phyloP scores from a whole-genome alignment of 2,329 filamentous ascomycete species.

The Furcasterigmium sp. region DNA sequence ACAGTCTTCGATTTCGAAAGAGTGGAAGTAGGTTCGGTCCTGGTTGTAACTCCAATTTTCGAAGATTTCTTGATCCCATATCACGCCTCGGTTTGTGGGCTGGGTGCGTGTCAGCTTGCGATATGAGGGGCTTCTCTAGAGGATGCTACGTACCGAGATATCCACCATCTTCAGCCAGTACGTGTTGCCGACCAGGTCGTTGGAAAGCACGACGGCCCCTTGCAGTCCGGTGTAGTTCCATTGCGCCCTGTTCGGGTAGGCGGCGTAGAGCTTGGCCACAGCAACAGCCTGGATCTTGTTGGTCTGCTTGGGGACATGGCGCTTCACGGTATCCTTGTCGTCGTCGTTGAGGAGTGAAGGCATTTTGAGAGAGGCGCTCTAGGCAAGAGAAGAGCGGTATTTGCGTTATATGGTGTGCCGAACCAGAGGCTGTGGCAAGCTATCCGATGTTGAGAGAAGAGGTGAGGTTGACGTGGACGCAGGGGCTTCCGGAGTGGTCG shows the following conservation, averaged over 20 bases:
- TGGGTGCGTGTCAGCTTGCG: conserved; percentile 28
- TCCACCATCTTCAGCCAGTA: conserved; percentile 98
- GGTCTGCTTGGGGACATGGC: conserved; percentile 83
- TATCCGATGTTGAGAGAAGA: no score
- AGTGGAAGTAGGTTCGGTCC: conserved; percentile 95
- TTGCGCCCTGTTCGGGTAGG: conserved; percentile 76
- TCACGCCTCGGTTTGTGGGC: conserved; percentile 75
- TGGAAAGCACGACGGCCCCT: conserved; percentile 84
- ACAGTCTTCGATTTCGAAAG: conserved; percentile 92
- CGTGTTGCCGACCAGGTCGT: conserved; percentile 91
- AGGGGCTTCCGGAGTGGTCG: no score
- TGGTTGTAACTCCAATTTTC: conserved; percentile 94
- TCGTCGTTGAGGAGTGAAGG: conserved; percentile 75
- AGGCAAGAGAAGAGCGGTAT: neutral
- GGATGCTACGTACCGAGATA: conserved; percentile 65
- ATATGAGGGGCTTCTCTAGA: conserved; percentile 6
- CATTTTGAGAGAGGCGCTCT: conserved; percentile 32
- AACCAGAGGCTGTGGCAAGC: no score
- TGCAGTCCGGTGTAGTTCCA: conserved; percentile 95
- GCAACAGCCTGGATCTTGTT: conserved; percentile 98
- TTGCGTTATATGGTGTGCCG: no score
- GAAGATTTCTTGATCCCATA: conserved; percentile 98
- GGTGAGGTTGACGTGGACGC: no score
- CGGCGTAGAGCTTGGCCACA: conserved; percentile 88
- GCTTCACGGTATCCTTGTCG: conserved; percentile 95